phyloP scores from a whole-genome alignment of 1,284 basidiomycete genomes.

The Sanguinoderma infundibulare region DNA sequence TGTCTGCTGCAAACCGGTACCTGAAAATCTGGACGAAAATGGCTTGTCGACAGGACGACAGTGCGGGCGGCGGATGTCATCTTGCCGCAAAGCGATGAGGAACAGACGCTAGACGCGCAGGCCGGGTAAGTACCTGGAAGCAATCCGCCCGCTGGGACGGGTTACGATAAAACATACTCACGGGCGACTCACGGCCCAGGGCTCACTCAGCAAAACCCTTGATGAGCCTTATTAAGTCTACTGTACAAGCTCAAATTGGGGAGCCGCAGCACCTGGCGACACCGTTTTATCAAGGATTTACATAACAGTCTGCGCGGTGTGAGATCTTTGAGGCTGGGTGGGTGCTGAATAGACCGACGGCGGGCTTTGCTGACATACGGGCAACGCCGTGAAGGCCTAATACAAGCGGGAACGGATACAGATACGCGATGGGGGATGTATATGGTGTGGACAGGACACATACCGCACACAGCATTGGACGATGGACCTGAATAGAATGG shows the following conservation, averaged over 20 bases:
- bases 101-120: constrained; percentile 6
- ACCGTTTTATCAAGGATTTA: constrained; percentile 18
- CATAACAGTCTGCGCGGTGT: constrained; percentile 11
- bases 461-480: constrained; percentile 16
- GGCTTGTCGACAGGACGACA: constrained; percentile 25
- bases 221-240: not conserved
- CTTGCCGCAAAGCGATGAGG: constrained; percentile 20
- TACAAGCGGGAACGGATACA: constrained; percentile 4
- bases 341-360: not conserved
- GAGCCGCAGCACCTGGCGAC: constrained; percentile 16
- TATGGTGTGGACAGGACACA: not conserved
- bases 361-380: not conserved
- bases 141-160: not conserved
- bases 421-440: not conserved
- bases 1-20: constrained; percentile 16
- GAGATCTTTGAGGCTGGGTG: constrained; percentile 8
- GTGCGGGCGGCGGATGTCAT: constrained; percentile 9
- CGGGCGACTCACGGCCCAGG: not conserved
- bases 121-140: not conserved
- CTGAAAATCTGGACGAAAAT: constrained; percentile 25
- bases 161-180: not conserved
- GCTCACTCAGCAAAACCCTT: constrained; percentile 4
- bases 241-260: not conserved
- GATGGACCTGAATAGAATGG: constrained; percentile 1
- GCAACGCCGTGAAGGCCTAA: not conserved